Base-by-base conservation (phyloP, 257 asterid genomes). In the Solanum rostratum region DNA sequence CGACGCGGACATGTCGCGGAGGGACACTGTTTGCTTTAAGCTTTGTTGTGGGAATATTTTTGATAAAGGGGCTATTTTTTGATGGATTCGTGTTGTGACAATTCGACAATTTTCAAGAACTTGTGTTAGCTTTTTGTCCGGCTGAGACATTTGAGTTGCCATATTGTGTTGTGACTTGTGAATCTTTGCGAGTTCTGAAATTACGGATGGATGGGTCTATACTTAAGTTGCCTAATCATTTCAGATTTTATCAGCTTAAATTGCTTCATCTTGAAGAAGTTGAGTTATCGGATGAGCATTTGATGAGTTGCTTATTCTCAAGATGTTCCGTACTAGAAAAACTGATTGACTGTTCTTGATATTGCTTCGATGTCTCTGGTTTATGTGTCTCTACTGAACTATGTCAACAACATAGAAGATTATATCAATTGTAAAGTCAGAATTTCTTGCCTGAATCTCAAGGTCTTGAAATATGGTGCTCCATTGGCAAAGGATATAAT, bases 171-270 rank as follows among this genome's bases (percentile, higher is more conserved):
- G 63, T 37, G n/a, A 76, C 20, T 76, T 45, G 83, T 73, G 76
- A 84, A 27, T 84, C 63, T 11, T 24, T 88, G 79, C 86, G 83
- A 10, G 50, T 86, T 86, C 86, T 83, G 63, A 84, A 45, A 82
- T 49, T 30, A 53, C 3, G 11, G 7, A 15, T 84, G 12, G 10
- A 0, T 10, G 86, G 84, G 15, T 13, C 33, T 11, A 70, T 76
- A 18, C 55, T 84, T 57, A 24, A 63, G 80, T 45, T 66, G 50
- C 84, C 81, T 80, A 13, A 83, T 62, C 59, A 65, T 39, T 9
- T 78, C 0, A 27, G 84, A 19, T 80, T 85, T 57, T 1, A 27
- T 33, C 84, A 37, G 10, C 78, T 85, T 5, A 52, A 62, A 66
- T 79, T 15, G 22, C 82, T 85, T 50, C 50, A 65, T 49, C 84